Evolutionary conservation across 2,329 filamentous ascomycete species (phyloP).

Genomic region (Canariomyces notabilis): DNA sequence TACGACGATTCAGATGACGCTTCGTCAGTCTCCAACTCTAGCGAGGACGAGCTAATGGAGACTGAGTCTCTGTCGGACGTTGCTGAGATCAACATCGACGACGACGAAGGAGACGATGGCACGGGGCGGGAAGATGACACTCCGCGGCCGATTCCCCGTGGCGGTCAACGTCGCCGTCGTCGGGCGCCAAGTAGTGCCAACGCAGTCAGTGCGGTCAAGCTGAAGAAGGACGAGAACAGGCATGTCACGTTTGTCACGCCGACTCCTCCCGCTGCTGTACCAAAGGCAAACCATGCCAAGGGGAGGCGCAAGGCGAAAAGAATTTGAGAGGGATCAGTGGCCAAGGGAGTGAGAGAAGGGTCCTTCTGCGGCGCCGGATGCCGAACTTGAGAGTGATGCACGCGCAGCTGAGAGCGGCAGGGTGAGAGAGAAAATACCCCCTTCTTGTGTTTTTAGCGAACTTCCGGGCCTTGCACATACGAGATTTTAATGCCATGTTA

Average conservation of each 20-base stretch:
- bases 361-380: neutral
- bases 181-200: conserved; percentile 41
- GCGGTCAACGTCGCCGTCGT: conserved; percentile 30
- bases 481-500: too few relatives aligned
- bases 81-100: conserved; percentile 57
- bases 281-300: conserved; percentile 28
- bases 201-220: conserved; percentile 41
- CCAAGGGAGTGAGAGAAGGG: neutral
- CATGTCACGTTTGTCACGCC: conserved; percentile 53
- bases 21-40: conserved; percentile 56
- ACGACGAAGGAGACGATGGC: conserved; percentile 38
- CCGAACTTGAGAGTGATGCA: too few relatives aligned
- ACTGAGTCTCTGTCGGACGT: conserved; percentile 57
- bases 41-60: conserved; percentile 40
- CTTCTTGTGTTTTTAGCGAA: neutral
- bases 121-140: conserved; percentile 6
- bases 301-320: conserved; percentile 28
- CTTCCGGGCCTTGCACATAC: too few relatives aligned
- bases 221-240: conserved; percentile 51
- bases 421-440: neutral
- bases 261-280: conserved; percentile 34
- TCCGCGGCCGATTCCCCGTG: conserved; percentile 30
- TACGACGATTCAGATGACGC: conserved; percentile 67
- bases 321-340: neutral
- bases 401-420: too few relatives aligned